Conservation (phyloP, 768 basidiomycete genomes). For the Auricularia sp. region DNA sequence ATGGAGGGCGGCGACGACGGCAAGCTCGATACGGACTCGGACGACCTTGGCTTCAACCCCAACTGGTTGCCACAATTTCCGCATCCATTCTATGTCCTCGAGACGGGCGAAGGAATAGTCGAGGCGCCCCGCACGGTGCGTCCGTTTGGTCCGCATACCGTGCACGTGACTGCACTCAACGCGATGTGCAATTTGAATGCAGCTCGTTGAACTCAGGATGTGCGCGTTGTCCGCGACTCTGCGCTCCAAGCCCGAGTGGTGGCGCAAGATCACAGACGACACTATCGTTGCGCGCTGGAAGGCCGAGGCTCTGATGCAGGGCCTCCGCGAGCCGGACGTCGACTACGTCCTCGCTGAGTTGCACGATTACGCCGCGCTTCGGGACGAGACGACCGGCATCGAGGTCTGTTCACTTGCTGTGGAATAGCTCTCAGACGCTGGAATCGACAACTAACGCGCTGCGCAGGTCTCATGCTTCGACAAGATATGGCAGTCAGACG, state of each 20-base stretch:
- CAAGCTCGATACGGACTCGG: too few species aligned
- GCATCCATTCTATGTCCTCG: background rate
- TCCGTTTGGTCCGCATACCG: background rate
- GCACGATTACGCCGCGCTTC: constrained; percentile 32
- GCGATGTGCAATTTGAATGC: background rate
- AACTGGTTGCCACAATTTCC: background rate
- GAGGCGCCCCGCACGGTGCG: background rate
- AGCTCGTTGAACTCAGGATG: constrained; percentile 46
- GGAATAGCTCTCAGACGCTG: background rate
- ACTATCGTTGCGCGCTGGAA: constrained; percentile 25
- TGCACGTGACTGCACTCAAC: background rate
- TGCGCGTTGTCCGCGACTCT: constrained; percentile 35
- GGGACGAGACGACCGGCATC: constrained; percentile 32
- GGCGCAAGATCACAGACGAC: constrained; percentile 22
- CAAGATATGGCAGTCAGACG: constrained; percentile 15
- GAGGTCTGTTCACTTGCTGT: background rate
- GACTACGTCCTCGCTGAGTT: constrained; percentile 43
- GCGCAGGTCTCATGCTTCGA: constrained; percentile 12
- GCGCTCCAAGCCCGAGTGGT: constrained; percentile 33
- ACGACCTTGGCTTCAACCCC: too few species aligned
- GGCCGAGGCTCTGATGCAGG: constrained; percentile 25
- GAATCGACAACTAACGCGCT: background rate
- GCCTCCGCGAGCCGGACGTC: constrained; percentile 27
- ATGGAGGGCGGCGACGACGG: too few species aligned
- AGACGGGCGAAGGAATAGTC: too few species aligned